Evolutionary conservation across 495 filamentous ascomycete genomes (phyloP), one percentile per base, ranked within the genome.

Genomic region (Penicillium steckii): DNA sequence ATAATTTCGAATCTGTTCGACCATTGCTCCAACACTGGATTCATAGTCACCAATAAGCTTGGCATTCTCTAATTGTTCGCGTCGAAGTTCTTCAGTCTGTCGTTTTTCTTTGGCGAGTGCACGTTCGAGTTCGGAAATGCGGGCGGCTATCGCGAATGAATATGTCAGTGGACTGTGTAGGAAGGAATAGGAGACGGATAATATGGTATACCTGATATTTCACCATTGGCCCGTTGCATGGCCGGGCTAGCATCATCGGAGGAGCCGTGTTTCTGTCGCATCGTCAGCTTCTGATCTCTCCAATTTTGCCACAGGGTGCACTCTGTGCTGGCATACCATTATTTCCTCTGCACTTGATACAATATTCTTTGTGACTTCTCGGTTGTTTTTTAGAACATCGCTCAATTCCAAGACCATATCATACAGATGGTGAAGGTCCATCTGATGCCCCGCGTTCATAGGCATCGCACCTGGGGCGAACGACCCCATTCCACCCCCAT

Each of bases 351-450:
- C 81, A 52, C 87, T 86, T 5, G 79, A 73, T 10, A 93, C 85
- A 48, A 95, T 86, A 33, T 82, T 83, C 53, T 85, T 83, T 7
- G 89, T 86, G 44, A 87, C 81, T 48, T 87, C 85, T 47, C 88
- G 82, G 66, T 94, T 95, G 35, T 87, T 82, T 59, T 85, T 84
- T 17, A 92, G 76, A 50, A 89, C 80, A 21, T 85, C 81, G 52
- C 85, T 89, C 56, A 95, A 73, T 64, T 93, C 87, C 50, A 91
- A 78, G 15, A 95, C 86, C 81, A 91, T 87, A 41, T 84, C 79
- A 65, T 90, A 91, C 37, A 95, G 81, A 65, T 89, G 86, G 62
- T 91, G 89, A 53, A 94, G 81, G 65, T 95, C 90, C 73, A 89
- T 87, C 72, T 93, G 88, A 60, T 93, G 89, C 17, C 90, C 89